Evolutionary conservation across 108 stramenopile species (phyloP), one percentile per base, ranked within the genome.

Genomic region (Nitzschia inconspicua): DNA sequence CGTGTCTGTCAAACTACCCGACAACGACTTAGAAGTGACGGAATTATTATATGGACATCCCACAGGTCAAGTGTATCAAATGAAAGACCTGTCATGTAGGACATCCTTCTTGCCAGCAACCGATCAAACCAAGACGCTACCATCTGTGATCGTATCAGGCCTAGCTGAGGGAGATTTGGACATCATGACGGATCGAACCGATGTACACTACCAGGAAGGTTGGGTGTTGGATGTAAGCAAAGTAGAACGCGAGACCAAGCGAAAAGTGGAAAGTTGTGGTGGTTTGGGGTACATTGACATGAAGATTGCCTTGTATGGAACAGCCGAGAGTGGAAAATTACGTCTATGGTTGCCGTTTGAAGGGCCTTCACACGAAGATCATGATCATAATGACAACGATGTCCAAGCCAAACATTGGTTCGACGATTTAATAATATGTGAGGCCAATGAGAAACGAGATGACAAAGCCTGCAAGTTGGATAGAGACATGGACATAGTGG

Each of bases 161-260:
- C 32, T 86, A 14, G 60, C 67, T 9, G 79, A 82, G n/a, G 69
- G 50, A 31, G 78, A 82, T 57, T 76, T 77, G 60, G 76, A 77
- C 41, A 66, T 79, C 1, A 78, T 88, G 68, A 36, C 68, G 22
- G 55, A 66, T 18, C 65, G 85, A 47, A 71, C 73, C 42, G 81
- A 85, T 64, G 68, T 69, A 1, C 52, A 78, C 8, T 88, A 88
- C 60, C 32, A 73, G 29, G 46, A 47, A 34, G 91, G 91, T 2
- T 93, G 91, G 91, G 91, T 93, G 2, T 66, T 89, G 65, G 91
- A 93, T 68, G 78, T 93, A 1, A 80, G 82, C 23, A 77, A 77
- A 40, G 53, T 82, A 2, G 91, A 93, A 69, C 70, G 86, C 8
- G 76, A 84, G 1, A 88, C 91, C 0, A 93, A 93, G 58, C 58